Evolutionary conservation across 2,329 filamentous ascomycete species (phyloP).

Genomic region (Aotearoamyces nothofagi): DNA sequence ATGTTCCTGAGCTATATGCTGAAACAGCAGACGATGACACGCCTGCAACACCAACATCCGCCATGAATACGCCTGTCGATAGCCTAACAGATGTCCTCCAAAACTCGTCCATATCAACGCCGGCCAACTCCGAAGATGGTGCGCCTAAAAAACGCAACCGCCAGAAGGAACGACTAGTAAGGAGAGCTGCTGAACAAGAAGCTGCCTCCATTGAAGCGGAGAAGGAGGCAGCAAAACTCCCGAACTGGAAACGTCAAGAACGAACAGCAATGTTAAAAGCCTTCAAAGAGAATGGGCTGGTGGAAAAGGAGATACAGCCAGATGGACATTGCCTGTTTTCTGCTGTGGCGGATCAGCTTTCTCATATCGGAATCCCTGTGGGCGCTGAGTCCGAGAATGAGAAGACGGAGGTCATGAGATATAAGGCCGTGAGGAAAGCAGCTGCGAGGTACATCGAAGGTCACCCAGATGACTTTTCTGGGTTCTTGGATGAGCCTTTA

Average conservation of each 20-base stretch:
- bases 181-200: conserved; percentile 73
- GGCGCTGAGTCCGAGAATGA: conserved; percentile 12
- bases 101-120: conserved; percentile 10
- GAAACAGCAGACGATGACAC: conserved; percentile 4
- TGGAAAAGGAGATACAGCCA: conserved; percentile 66
- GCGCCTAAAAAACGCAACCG: conserved; percentile 60
- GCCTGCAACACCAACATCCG: conserved; percentile 4
- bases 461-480: conserved; percentile 67
- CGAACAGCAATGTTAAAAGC: conserved; percentile 51
- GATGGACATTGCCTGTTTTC: conserved; percentile 95
- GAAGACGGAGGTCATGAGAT: conserved; percentile 29
- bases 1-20: conserved; percentile 9
- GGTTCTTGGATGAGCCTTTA: conserved; percentile 74
- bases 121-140: conserved; percentile 10
- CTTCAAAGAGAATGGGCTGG: conserved; percentile 47
- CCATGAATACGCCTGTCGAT: conserved; percentile 3
- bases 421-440: conserved; percentile 50
- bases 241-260: conserved; percentile 58
- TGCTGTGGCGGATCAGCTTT: conserved; percentile 74
- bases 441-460: conserved; percentile 65
- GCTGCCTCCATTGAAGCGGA: conserved; percentile 52
- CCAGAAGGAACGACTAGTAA: conserved; percentile 79
- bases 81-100: conserved; percentile 9
- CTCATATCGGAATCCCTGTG: conserved; percentile 31
- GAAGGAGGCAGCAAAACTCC: conserved; percentile 59